Percentiles rank a stretch among this genome's conserved stretches.
phyloP scores from a whole-genome alignment of 2,329 filamentous ascomycete species.

The Orbilia brochopaga region DNA sequence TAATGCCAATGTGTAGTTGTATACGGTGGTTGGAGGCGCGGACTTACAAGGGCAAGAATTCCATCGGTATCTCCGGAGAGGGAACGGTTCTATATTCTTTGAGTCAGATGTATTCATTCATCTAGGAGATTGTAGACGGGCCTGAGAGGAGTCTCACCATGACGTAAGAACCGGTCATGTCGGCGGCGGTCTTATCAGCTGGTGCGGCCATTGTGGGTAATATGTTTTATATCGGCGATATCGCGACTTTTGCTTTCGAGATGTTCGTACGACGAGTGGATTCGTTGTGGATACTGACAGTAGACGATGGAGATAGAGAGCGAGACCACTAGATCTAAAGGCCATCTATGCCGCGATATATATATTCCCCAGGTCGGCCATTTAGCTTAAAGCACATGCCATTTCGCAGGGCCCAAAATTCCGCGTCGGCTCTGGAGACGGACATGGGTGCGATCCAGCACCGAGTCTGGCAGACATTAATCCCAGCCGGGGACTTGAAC shows the following conservation, averaged over 20 bases:
- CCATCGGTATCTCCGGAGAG: slow-evolving; percentile 73
- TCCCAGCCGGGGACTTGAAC: not conserved
- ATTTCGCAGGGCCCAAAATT: slow-evolving; percentile 37
- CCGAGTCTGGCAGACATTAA: not conserved
- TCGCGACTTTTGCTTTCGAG: no score
- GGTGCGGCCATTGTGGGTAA: slow-evolving; percentile 72
- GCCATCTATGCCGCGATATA: slow-evolving; percentile 2
- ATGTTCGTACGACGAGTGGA: no score
- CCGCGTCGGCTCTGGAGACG: slow-evolving; percentile 29
- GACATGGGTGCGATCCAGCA: not conserved
- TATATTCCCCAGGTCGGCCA: slow-evolving; percentile 39
- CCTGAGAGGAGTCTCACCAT: slow-evolving; percentile 65
- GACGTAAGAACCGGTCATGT: slow-evolving; percentile 72
- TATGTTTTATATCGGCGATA: no score
- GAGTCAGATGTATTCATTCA: no score
- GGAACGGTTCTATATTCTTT: slow-evolving; percentile 69
- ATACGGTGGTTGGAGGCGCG: slow-evolving; percentile 15
- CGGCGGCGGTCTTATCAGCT: slow-evolving; percentile 68
- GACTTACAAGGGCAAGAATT: slow-evolving; percentile 67
- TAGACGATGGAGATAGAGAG: slow-evolving; percentile 5
- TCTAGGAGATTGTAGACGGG: not conserved
- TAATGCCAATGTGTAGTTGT: not conserved
- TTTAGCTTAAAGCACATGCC: slow-evolving; percentile 37
- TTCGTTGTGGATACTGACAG: slow-evolving; percentile 4
- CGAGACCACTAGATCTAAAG: not conserved